Evolutionary conservation across 2,329 filamentous ascomycete species (phyloP), one percentile per base, ranked within the genome.

Genomic region (Zymoseptoria passerinii): DNA sequence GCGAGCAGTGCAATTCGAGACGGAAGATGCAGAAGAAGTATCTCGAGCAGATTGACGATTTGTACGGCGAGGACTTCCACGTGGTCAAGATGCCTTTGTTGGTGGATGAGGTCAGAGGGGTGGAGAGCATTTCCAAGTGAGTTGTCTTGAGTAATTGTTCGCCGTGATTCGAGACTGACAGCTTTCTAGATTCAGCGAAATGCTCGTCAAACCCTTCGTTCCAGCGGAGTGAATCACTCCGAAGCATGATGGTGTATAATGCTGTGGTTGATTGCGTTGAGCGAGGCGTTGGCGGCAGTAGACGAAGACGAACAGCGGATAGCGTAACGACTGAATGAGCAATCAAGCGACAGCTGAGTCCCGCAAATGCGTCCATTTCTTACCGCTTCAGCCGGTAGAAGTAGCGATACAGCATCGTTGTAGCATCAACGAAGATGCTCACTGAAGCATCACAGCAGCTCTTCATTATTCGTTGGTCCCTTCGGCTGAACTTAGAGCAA

Each of bases 1-100:
- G 94, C 75, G 91, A 96, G 63, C 94, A 99, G 79, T 99, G 94
- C 77, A 95, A 91, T 72, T 89, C 94, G 51, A 81, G 94, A 64
- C 81, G 92, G 70, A 95, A 95, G 80, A 99, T 99, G 94, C 94
- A 99, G 81, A 94, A 91, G 81, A 99, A 99, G 79, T 99, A 99
- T 73, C 81, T 99, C 50, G 92, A 97, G 72, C 92, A 99, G 80
- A 97, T 97, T 69, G 92, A 95, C 76, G 94, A 99, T 78, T 78
- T 99, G 59, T 99, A 99, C 73, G 70, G 69, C n/a, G 92, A 96
- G 71, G 94, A 99, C 75, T 99, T 99, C 79, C 96, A 99, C 72
- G 92, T 99, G 48, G 92, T 99, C 66, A 92, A 92, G 81, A 97
- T 99, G 92, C 94, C 94, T 44, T 76, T 99, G 70, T 77, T 99